A percentile compares a stretch with the other conserved stretches of the same genome.
Evolutionary conservation across 305 asterid genomes (phyloP).

Genomic region (Fraxinus platypoda): DNA sequence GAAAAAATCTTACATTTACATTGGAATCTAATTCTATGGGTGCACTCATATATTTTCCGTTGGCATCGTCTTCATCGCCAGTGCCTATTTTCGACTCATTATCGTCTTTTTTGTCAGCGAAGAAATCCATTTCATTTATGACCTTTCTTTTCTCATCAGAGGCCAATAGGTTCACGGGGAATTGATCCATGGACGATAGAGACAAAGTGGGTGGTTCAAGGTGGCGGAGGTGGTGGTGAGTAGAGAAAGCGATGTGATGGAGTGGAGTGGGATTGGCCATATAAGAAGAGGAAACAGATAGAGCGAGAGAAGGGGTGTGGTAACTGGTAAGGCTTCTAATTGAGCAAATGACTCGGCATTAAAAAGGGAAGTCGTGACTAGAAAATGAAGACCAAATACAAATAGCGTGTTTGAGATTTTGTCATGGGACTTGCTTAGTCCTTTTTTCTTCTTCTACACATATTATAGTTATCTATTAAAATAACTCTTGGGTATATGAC

Average conservation of each 20-base stretch:
- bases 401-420: not conserved
- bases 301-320: slow-evolving; percentile 3
- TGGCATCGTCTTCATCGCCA: slow-evolving; percentile 13
- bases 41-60: slow-evolving; percentile 20
- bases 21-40: slow-evolving; percentile 45
- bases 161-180: not conserved
- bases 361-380: not conserved
- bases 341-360: slow-evolving; percentile 7
- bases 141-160: slow-evolving; percentile 30
- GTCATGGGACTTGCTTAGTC: not conserved
- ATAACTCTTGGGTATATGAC: not conserved
- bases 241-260: not conserved
- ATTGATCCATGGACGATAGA: slow-evolving; percentile 4
- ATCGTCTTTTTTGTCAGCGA: slow-evolving; percentile 43
- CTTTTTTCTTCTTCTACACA: not conserved
- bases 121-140: slow-evolving; percentile 72
- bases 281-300: not conserved
- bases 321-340: slow-evolving; percentile 1
- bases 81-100: slow-evolving; percentile 7
- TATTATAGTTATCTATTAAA: not conserved
- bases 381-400: not conserved
- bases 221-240: slow-evolving; percentile 1
- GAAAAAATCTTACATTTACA: slow-evolving; percentile 59
- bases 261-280: slow-evolving; percentile 12
- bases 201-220: slow-evolving; percentile 1